Evolutionary conservation across 2,329 filamentous ascomycete species (phyloP).

Genomic region (Tolypocladium pustulatum): DNA sequence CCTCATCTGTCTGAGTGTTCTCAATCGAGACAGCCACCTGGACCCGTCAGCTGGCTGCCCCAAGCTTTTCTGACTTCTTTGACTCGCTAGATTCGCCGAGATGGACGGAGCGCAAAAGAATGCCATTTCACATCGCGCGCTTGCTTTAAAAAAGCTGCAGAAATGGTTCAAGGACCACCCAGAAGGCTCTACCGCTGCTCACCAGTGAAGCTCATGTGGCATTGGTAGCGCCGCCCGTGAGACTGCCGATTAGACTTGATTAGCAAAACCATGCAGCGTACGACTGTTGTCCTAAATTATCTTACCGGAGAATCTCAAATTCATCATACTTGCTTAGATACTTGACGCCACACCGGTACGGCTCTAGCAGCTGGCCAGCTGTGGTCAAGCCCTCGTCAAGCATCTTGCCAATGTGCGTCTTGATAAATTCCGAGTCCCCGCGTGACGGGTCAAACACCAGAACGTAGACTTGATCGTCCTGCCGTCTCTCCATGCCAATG

Average conservation of each 20-base stretch:
- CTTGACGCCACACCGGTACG: slow-evolving; percentile 59
- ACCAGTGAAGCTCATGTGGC: slow-evolving; percentile 2
- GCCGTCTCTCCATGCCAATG: slow-evolving; percentile 65
- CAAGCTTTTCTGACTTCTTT: neutral
- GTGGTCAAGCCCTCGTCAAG: slow-evolving; percentile 31
- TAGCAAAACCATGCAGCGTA: neutral
- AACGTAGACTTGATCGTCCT: slow-evolving; percentile 54
- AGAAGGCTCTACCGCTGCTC: slow-evolving; percentile 6
- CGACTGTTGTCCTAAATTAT: neutral
- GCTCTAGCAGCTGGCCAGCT: slow-evolving; percentile 42
- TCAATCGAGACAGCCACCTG: neutral
- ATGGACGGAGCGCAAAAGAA: slow-evolving; percentile 89
- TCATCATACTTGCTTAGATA: slow-evolving; percentile 62
- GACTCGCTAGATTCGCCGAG: slow-evolving; percentile 62
- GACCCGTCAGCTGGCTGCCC: too few relatives aligned
- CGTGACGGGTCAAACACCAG: slow-evolving; percentile 86
- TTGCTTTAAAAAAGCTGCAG: slow-evolving; percentile 79
- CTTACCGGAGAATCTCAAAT: slow-evolving; percentile 71
- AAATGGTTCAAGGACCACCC: slow-evolving; percentile 54
- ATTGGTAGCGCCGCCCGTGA: neutral
- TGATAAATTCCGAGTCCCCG: slow-evolving; percentile 54
- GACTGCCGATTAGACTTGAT: neutral
- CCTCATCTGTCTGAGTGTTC: neutral
- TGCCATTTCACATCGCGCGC: slow-evolving; percentile 80
- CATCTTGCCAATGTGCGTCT: slow-evolving; percentile 41